Conservation (phyloP, 2,329 filamentous ascomycete species). For the Emydomyces testavorans region DNA sequence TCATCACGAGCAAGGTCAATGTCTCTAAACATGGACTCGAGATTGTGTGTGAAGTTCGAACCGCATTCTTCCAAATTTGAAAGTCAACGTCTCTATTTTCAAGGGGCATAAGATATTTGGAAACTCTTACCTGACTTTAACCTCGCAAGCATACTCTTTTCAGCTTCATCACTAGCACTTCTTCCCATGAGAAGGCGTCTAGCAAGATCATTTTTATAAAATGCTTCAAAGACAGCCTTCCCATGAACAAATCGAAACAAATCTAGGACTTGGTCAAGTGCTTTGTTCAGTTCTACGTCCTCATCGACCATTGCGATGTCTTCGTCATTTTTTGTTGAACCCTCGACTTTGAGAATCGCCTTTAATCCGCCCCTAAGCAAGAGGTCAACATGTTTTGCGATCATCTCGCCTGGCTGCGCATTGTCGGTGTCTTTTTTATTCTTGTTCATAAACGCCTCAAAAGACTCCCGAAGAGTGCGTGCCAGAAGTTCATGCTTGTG, state of each 20-base stretch:
- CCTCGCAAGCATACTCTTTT: conserved; percentile 86
- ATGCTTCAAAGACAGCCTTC: conserved; percentile 95
- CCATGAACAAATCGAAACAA: conserved; percentile 94
- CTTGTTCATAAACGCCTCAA: conserved; percentile 87
- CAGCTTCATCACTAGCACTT: conserved; percentile 87
- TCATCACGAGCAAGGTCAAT: conserved; percentile 88
- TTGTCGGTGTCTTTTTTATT: conserved; percentile 67
- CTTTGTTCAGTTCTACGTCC: conserved; percentile 79
- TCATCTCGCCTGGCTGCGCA: conserved; percentile 95
- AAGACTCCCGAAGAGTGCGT: conserved; percentile 70
- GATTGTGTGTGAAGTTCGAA: conserved; percentile 84
- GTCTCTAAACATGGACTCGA: conserved; percentile 99
- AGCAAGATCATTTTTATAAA: conserved; percentile 97
- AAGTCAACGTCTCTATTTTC: conserved; percentile 11
- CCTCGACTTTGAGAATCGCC: conserved; percentile 58
- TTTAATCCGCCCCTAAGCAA: conserved; percentile 80
- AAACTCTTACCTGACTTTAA: conserved; percentile 55
- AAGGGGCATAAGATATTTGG: neutral
- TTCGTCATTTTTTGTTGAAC: conserved; percentile 42
- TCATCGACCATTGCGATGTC: conserved; percentile 62
- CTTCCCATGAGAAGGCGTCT: conserved; percentile 79
- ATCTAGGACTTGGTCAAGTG: conserved; percentile 84
- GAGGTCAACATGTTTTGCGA: conserved; percentile 90
- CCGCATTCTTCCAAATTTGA: conserved; percentile 60
- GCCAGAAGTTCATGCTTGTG: conserved; percentile 62